Evolutionary conservation across 2,329 filamentous ascomycete genomes (phyloP).

Genomic region (Ceratocystis alfenasii): DNA sequence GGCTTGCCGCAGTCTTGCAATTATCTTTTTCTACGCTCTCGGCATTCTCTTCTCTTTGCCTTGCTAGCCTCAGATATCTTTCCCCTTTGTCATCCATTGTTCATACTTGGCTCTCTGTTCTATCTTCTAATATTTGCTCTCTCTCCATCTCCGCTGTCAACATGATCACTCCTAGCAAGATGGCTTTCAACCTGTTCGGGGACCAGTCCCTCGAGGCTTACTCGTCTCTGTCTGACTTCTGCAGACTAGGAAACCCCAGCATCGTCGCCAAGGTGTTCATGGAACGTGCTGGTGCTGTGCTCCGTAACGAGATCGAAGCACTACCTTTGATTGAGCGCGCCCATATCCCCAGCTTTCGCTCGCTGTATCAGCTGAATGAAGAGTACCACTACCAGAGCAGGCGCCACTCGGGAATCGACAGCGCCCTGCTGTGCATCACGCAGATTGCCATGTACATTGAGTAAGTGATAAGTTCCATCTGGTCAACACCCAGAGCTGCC

Average conservation of each 20-base stretch:
- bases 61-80: conserved; percentile 2
- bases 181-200: conserved; percentile 53
- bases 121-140: neutral
- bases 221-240: conserved; percentile 46
- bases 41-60: neutral
- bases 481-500: no score
- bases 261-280: conserved; percentile 50
- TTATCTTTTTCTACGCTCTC: neutral
- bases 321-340: conserved; percentile 46
- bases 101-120: neutral
- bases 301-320: conserved; percentile 48
- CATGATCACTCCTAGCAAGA: conserved; percentile 27
- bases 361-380: conserved; percentile 52
- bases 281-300: conserved; percentile 43
- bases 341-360: conserved; percentile 49
- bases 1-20: neutral
- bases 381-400: conserved; percentile 45
- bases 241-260: conserved; percentile 35
- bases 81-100: neutral
- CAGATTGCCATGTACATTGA: conserved; percentile 60
- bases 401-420: conserved; percentile 53
- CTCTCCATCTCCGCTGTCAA: conserved; percentile 5
- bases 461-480: conserved; percentile 33
- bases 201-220: conserved; percentile 60
- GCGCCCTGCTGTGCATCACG: conserved; percentile 50